Conservation (phyloP, 2,329 filamentous ascomycete genomes). For the Aureobasidium leucospermi region DNA sequence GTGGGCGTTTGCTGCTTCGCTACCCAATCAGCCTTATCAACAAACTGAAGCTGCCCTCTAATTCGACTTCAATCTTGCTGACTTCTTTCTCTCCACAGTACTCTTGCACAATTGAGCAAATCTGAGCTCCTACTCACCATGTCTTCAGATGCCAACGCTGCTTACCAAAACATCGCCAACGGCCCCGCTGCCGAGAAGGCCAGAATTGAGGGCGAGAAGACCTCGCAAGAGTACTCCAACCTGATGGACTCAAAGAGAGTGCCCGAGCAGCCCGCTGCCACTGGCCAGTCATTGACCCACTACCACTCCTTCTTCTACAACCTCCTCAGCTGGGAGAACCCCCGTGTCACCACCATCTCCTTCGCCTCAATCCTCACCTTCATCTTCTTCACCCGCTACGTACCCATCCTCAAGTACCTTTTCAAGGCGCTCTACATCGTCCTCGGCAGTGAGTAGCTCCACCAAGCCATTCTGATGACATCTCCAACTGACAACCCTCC, state of each 20-base stretch:
- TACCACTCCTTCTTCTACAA: conserved; percentile 63
- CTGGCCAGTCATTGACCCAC: conserved; percentile 56
- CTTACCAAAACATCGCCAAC: conserved; percentile 43
- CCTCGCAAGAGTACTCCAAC: conserved; percentile 51
- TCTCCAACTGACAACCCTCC: conserved; percentile 17
- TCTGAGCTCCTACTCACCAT: conserved; percentile 16
- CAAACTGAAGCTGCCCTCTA: not conserved
- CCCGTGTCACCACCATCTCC: conserved; percentile 55
- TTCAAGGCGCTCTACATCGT: conserved; percentile 54
- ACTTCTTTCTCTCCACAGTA: conserved; percentile 26
- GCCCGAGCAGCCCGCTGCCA: conserved; percentile 48
- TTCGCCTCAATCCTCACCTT: conserved; percentile 49
- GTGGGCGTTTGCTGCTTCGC: not conserved
- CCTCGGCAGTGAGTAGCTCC: conserved; percentile 45
- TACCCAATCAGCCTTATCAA: not conserved
- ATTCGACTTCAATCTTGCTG: not conserved
- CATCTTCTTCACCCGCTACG: conserved; percentile 57
- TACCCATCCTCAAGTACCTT: conserved; percentile 54
- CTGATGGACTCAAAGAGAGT: conserved; percentile 48
- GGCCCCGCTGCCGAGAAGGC: conserved; percentile 51
- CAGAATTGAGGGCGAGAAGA: conserved; percentile 50
- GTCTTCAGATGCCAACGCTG: conserved; percentile 38
- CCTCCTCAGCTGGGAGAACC: conserved; percentile 60
- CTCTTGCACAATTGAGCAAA: not conserved
- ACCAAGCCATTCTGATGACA: not conserved